Base-by-base conservation (phyloP, 495 filamentous ascomycete species). In the Penicillium tannophilum region DNA sequence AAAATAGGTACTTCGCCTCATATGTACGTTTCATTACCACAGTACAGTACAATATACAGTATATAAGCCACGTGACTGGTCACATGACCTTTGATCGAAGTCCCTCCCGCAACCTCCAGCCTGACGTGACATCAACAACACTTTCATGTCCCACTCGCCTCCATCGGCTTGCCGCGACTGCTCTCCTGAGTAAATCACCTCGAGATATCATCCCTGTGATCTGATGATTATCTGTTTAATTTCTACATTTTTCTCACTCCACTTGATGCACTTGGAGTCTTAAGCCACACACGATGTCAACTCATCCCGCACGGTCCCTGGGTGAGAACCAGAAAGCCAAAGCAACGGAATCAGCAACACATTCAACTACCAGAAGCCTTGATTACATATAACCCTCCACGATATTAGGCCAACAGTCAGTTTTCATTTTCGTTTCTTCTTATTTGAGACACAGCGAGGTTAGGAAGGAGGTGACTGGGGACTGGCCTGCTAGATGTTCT, bases 91-190 rank as follows among this genome's bases (percentile, higher is more conserved):
- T 3, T 14, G 20, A 14, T 36, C 33, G 30, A 39, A n/a, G 17
- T 30, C 6, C 33, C 30, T 17, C 33, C 50, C 36, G 52, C 36
- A 54, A 54, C 52, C 56, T 63, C 56, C 56, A 63, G 42, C 52
- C 53, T 45, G 53, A 52, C 54, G 44, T 63, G 49, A 63, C 56
- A 56, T 63, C 48, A 46, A 54, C 57, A 50, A 44, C 47, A 55
- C 46, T 30, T 44, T 33, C 52, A 33, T 42, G 45, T 56, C 33
- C 56, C 23, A 49, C 55, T 63, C 26, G 36, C 50, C 47, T 7
- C 41, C 24, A 42, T 17, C 26, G 24, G 41, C 26, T 26, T 51
- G 55, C 42, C 42, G 28, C 14, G 42, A 48, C 31, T 26, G 39
- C 48, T 36, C 24, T 48, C 16, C 35, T 42, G 23, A 31, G 24